phyloP scores from a whole-genome alignment of 306 rosid species.

The Prunus mume region DNA sequence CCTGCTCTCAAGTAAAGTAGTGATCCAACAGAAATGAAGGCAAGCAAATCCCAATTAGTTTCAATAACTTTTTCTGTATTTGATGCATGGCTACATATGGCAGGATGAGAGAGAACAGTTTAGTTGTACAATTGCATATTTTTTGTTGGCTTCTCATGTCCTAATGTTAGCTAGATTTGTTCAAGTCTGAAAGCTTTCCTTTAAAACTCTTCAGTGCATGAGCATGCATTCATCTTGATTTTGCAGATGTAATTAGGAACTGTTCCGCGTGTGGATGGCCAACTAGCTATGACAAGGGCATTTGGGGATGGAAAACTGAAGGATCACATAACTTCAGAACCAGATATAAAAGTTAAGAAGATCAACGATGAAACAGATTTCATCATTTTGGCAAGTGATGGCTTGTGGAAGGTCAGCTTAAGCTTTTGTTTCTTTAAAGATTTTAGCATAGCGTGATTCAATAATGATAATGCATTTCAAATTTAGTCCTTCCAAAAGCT shows the following conservation, averaged over 20 bases:
- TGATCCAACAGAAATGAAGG: background rate
- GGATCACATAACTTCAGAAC: conserved; percentile 41
- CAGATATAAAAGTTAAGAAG: conserved; percentile 16
- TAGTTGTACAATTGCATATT: no score
- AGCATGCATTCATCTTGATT: background rate
- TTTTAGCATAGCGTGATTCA: background rate
- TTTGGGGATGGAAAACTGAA: conserved; percentile 59
- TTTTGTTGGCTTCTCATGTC: no score
- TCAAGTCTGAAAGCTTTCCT: no score
- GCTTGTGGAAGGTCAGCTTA: conserved; percentile 50
- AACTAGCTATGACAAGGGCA: conserved; percentile 61
- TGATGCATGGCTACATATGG: no score
- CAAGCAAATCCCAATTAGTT: background rate
- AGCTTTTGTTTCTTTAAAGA: background rate
- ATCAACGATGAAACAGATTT: conserved; percentile 13
- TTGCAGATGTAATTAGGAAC: conserved; percentile 30
- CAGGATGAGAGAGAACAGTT: no score
- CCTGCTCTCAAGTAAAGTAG: background rate
- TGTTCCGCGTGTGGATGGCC: conserved; percentile 61
- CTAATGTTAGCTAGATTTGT: no score
- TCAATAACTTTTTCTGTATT: no score
- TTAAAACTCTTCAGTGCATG: no score
- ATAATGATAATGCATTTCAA: background rate
- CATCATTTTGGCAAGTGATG: conserved; percentile 34
- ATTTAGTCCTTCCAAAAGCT: background rate